Conservation (phyloP, 257 asterid species). For the Plantago ovata region DNA sequence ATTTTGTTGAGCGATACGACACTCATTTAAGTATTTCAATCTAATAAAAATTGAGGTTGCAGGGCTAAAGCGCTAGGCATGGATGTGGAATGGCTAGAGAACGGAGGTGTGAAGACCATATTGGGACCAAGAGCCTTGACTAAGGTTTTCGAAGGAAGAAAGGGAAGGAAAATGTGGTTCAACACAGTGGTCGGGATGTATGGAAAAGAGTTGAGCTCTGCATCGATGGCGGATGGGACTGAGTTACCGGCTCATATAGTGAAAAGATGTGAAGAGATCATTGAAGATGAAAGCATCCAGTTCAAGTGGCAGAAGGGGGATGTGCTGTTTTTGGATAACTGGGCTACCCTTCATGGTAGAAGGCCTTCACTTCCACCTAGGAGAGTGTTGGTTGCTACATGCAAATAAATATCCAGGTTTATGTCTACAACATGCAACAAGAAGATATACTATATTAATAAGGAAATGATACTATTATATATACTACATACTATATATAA, state of each 20-base stretch:
- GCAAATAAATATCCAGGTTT: conserved; percentile 33
- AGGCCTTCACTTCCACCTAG: conserved; percentile 83
- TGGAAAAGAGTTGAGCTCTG: conserved; percentile 81
- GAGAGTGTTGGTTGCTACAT: conserved; percentile 68
- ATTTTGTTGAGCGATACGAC: no score
- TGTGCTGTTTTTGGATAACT: conserved; percentile 64
- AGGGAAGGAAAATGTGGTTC: conserved; percentile 82
- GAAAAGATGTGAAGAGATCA: conserved; percentile 70
- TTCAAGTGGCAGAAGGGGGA: conserved; percentile 89
- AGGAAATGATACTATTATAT: no score
- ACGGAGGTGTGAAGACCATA: conserved; percentile 55
- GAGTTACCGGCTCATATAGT: conserved; percentile 52
- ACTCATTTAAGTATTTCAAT: no score
- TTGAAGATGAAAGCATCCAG: conserved; percentile 88
- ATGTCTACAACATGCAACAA: no score
- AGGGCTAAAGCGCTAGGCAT: conserved; percentile 71
- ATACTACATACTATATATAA: no score
- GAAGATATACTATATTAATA: no score
- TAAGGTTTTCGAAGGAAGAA: conserved; percentile 67
- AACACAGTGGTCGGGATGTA: conserved; percentile 82
- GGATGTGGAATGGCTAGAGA: conserved; percentile 78
- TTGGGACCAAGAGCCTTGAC: conserved; percentile 66
- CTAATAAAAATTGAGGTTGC: not conserved
- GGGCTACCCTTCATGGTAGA: conserved; percentile 71
- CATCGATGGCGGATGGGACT: conserved; percentile 70